Base-by-base conservation (phyloP, 352 stramenopile species). In the Phytophthora megakarya region DNA sequence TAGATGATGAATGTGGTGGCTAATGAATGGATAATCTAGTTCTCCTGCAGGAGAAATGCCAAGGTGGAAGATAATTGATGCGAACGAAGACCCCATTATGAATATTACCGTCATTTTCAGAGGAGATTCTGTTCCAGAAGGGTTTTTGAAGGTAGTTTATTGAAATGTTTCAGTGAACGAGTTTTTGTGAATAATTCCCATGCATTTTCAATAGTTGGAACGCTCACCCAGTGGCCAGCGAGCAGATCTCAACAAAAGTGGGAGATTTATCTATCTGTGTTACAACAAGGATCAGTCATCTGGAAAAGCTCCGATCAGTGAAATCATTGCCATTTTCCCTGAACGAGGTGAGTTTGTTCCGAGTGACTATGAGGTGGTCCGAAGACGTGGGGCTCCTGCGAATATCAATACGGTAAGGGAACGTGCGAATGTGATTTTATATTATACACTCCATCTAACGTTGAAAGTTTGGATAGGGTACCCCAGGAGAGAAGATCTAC, bases 201-300 rank as follows among this genome's bases (percentile, higher is more conserved):
- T 46, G 2, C 21, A 39, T 39, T 32, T n/a, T 47, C 3, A 38
- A 23, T 30, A 95, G 86, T 72, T 95, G 51, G 85, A 93, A 42
- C 76, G 82, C 45, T 91, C 87, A 16, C 77, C 83, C 19, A 89
- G 69, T 51, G 87, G 87, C 0, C 74, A 89, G 19, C 81, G 86
- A 16, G 85, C 87, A 4, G 87, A 96, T 64, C 56, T 96, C 6
- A 94, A 90, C 69, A 92, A 90, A 66, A 84, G 87, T 1, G 80
- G 79, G n/a, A 74, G 85, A n/a, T 93, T 90, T 46, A 71, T 93
- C 9, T 94, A 92, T 32, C 60, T 96, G 12, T 94, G 85, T 21
- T 65, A 87, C 2, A 85, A 73, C 39, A 80, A 78, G 50, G 85
- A 93, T 26, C 48, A 49, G 10, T 64, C 63, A 1, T 65, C 68